Base-by-base conservation (phyloP, 2,329 filamentous ascomycete species). In the Helicocarpus griseus region DNA sequence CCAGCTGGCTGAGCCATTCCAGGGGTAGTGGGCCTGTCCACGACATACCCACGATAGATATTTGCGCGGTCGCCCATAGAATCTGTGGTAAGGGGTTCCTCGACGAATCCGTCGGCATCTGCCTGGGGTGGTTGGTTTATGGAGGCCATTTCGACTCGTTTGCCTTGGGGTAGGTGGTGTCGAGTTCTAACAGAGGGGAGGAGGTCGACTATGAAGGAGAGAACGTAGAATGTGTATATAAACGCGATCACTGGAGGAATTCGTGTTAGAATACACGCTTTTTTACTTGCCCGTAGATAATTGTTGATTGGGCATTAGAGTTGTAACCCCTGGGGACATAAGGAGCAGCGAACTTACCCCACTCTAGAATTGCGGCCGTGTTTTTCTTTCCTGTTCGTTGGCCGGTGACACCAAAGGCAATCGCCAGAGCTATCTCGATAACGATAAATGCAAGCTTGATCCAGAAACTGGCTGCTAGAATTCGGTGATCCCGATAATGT, bases 121-220 rank as follows among this genome's bases (percentile, higher is more conserved):
- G 48, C 38, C 41, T 48, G 52, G 2, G 33, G 29, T 8, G 41
- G 26, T 28, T 4, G 17, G 47, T 46, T 40, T 49, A 24, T 56
- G 13, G 48, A 41, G 17, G 53, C 39, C 58, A 64, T 62, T 19
- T 61, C 58, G 54, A 59, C 56, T 19, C 58, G 58, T 55, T 71
- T 65, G 28, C 70, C 71, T 49, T 74, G 71, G 0, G 71, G 70
- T 4, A 71, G 52, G 48, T 69, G 69, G 57, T 72, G 65, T 57
- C 77, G 80, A 9, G 82, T 86, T 55, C 78, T 74, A 2, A 86
- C 74, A 9, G 88, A 87, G 0, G 93, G 93, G 57, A 87, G 77
- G 47, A 98, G 81, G 70, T 98, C 91, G 65, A 96, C 77, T 62
- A 85, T 78, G 74, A 95, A 97, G 55, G 85, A 89, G 56, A 91